Evolutionary conservation across 805 yeast genomes (phyloP).

Genomic region (Priceomyces carsonii): DNA sequence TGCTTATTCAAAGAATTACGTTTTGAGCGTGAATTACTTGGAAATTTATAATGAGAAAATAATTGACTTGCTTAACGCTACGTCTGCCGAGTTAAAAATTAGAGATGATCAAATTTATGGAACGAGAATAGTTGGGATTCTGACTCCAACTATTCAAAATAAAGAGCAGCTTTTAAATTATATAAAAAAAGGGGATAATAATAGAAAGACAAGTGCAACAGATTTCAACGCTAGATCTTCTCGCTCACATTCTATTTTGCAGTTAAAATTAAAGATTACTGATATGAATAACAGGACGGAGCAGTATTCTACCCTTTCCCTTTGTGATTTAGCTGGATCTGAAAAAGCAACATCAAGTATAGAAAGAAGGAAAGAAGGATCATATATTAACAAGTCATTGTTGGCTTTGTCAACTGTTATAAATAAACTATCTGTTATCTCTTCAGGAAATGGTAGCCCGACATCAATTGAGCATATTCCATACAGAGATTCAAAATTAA

Average conservation of each 20-base stretch:
- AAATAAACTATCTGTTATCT: conserved; percentile 60
- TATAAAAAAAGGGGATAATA: conserved; percentile 68
- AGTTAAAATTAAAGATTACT: conserved; percentile 55
- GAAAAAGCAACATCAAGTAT: conserved; percentile 74
- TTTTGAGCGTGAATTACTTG: conserved; percentile 66
- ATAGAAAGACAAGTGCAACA: conserved; percentile 82
- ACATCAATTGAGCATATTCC: conserved; percentile 67
- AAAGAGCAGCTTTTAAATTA: conserved; percentile 61
- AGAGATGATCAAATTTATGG: conserved; percentile 77
- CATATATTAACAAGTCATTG: conserved; percentile 87
- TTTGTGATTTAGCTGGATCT: conserved; percentile 97
- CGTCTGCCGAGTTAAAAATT: conserved; percentile 60
- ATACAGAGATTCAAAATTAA: conserved; percentile 89
- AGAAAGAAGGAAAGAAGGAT: conserved; percentile 91
- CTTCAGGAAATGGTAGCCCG: conserved; percentile 21
- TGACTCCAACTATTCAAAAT: conserved; percentile 56
- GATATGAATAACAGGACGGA: conserved; percentile 41
- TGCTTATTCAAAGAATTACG: conserved; percentile 31
- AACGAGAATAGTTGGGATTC: conserved; percentile 72
- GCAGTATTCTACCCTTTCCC: conserved; percentile 62
- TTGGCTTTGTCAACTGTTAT: conserved; percentile 92
- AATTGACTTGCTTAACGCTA: conserved; percentile 63
- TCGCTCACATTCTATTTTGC: conserved; percentile 87
- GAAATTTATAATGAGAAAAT: conserved; percentile 89
- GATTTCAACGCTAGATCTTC: conserved; percentile 87